Evolutionary conservation across 2,329 filamentous ascomycete genomes (phyloP), one percentile per base, ranked within the genome.

Genomic region (Aspergillaceae sp.): DNA sequence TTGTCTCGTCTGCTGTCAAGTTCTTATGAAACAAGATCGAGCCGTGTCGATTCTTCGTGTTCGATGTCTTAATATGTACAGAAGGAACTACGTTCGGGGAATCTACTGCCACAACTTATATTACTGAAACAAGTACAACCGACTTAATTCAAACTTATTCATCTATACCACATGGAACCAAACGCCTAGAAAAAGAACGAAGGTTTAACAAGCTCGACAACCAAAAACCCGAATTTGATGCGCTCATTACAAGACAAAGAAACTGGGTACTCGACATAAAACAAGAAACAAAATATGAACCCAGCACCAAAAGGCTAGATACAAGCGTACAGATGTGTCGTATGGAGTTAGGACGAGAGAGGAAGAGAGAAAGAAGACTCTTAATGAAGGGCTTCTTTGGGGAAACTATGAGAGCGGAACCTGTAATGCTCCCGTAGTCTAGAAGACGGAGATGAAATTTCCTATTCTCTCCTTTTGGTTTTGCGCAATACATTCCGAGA

Each of bases 391-490:
- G 19, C 19, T 19, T 19, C 19, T 19, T 19, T 19, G 19, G 19
- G 19, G 19, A 19, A 19, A 19, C 1, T 19, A 19, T 19, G 43
- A 48, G 34, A 42, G 56, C 47, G 48, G 43, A 41, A 19, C 19
- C 19, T 19, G 19, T 19, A 50, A 41, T 33, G 49, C 43, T 78
- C 71, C 19, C 19, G 19, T 19, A 19, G 19, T 19, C 2, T 19
- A 95, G 72, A 98, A 95, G 51, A 97, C 92, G 71, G 89, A 95
- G 68, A 98, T 98, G 71, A 94, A 98, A 73, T 97, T 98, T 59
- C 87, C 86, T 66, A 98, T 97, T 65, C 92, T 82, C 70, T 98
- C 92, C 75, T 98, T 98, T 72, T 98, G 92, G 75, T 95, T 96
- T 73, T 98, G 92, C 46, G 92, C 92, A 78, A 98, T 98, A 73